These are phyloP conservation scores for Candida railenensis DNA, from an alignment of 805 yeast genomes.

Conservation along the genomic window DNA sequence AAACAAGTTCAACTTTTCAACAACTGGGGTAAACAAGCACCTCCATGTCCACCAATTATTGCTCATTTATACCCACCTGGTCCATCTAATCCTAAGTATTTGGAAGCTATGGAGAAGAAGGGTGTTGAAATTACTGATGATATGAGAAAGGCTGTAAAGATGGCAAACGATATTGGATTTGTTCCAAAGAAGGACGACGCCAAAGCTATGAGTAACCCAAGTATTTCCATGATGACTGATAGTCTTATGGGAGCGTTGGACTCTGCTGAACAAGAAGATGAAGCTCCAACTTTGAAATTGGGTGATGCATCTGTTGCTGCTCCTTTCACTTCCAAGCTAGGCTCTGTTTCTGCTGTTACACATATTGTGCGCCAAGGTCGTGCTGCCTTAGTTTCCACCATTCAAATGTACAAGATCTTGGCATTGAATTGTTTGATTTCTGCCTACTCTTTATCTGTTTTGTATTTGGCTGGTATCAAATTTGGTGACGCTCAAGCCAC, in stretches of 20 bases:
- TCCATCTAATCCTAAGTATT: constrained; percentile 81
- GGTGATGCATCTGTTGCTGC: constrained; percentile 99
- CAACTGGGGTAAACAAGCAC: constrained; percentile 81
- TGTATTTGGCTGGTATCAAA: constrained; percentile 95
- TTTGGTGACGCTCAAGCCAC: constrained; percentile 99
- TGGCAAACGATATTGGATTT: constrained; percentile 43
- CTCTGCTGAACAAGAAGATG: constrained; percentile 65
- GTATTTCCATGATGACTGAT: constrained; percentile 51
- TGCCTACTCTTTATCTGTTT: constrained; percentile 91
- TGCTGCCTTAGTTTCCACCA: constrained; percentile 94
- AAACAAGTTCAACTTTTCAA: constrained; percentile 79
- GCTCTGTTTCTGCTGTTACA: constrained; percentile 89
- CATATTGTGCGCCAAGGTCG: constrained; percentile 97
- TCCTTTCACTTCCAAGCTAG: constrained; percentile 92
- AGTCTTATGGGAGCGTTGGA: constrained; percentile 55
- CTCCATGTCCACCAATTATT: constrained; percentile 80
- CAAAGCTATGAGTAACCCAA: constrained; percentile 32
- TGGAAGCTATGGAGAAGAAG: constrained; percentile 78
- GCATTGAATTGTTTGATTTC: constrained; percentile 96
- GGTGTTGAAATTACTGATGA: constrained; percentile 82
- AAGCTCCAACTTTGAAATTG: constrained; percentile 88
- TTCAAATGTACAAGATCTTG: constrained; percentile 97
- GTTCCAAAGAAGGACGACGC: constrained; percentile 16
- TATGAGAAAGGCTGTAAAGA: constrained; percentile 56
- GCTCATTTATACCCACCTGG: constrained; percentile 98